A percentile compares a stretch with the other conserved stretches of the same genome.
These are phyloP conservation scores for Trichoderma harzianum DNA, from an alignment of 2,329 filamentous ascomycete genomes.

Conservation along the genomic window DNA sequence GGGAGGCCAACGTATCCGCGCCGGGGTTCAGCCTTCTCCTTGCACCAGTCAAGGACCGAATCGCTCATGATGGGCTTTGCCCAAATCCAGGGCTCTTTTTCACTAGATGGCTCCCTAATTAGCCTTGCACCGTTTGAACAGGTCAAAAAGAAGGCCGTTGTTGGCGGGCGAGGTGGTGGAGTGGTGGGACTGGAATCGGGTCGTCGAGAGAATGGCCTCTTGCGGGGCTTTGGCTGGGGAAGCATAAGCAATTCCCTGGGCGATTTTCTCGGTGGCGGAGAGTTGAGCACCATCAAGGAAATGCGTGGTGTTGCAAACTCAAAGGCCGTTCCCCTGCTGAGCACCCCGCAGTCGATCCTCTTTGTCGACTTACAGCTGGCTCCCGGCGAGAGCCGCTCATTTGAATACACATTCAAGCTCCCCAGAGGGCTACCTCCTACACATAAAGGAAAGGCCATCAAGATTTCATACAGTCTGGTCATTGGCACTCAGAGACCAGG, in stretches of 20 bases:
- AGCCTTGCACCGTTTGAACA: constrained; percentile 90
- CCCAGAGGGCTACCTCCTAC: constrained; percentile 87
- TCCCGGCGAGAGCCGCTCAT: constrained; percentile 84
- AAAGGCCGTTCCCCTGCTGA: constrained; percentile 85
- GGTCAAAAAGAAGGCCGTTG: constrained; percentile 89
- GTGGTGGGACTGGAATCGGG: constrained; percentile 74
- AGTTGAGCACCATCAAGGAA: constrained; percentile 90
- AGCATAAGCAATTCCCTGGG: constrained; percentile 83
- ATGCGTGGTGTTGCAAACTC: constrained; percentile 87
- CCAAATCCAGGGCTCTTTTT: constrained; percentile 89
- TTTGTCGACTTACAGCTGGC: constrained; percentile 89
- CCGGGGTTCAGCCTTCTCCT: constrained; percentile 43
- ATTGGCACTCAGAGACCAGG: constrained; percentile 88
- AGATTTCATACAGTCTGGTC: constrained; percentile 85
- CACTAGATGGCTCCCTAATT: constrained; percentile 84
- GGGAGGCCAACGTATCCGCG: constrained; percentile 45
- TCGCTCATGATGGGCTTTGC: constrained; percentile 97
- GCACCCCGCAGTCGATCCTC: constrained; percentile 89
- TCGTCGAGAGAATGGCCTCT: constrained; percentile 74
- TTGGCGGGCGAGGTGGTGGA: constrained; percentile 81
- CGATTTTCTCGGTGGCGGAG: constrained; percentile 78
- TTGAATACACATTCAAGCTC: constrained; percentile 80
- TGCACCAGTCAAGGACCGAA: constrained; percentile 54
- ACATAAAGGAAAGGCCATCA: constrained; percentile 88
- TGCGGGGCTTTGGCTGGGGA: constrained; percentile 83